Conservation (phyloP, 495 filamentous ascomycete genomes). For the Xylaria curta region DNA sequence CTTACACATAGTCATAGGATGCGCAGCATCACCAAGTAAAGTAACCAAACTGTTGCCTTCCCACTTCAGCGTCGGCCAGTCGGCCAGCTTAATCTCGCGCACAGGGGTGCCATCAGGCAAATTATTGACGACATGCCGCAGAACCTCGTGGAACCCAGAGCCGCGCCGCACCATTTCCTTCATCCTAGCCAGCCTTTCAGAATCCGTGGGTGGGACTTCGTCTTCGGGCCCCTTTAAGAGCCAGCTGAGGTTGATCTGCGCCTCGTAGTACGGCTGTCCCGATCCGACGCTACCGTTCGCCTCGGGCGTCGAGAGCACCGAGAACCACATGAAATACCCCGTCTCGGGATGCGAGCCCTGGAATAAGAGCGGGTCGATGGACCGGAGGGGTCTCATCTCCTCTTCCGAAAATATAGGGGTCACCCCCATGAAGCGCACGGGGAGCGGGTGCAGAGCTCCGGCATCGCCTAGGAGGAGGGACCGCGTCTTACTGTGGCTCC, state of each 20-base stretch:
- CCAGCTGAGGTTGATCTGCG: slow-evolving; percentile 57
- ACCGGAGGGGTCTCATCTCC: slow-evolving; percentile 34
- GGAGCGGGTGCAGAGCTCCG: slow-evolving; percentile 49
- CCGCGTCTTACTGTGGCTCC: slow-evolving; percentile 51
- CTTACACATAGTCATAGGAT: slow-evolving; percentile 65
- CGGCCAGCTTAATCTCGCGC: slow-evolving; percentile 56
- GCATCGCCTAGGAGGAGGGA: slow-evolving; percentile 41
- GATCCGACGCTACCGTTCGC: slow-evolving; percentile 48
- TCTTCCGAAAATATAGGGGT: background rate
- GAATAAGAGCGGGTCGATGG: slow-evolving; percentile 64
- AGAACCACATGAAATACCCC: slow-evolving; percentile 58
- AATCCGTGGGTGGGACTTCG: slow-evolving; percentile 45
- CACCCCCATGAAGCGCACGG: background rate
- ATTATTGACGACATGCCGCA: slow-evolving; percentile 51
- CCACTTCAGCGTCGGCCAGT: slow-evolving; percentile 55
- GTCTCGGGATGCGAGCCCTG: slow-evolving; percentile 64
- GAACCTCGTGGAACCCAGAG: slow-evolving; percentile 54
- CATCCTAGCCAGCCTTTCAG: slow-evolving; percentile 55
- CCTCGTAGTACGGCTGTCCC: slow-evolving; percentile 4
- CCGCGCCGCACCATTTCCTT: slow-evolving; percentile 50
- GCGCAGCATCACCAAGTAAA: slow-evolving; percentile 61
- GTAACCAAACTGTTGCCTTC: slow-evolving; percentile 51
- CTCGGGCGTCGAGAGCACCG: slow-evolving; percentile 56
- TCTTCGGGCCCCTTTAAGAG: slow-evolving; percentile 35
- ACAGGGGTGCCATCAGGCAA: slow-evolving; percentile 55